These are phyloP conservation scores for Aspergillus sp. DNA, from an alignment of 2,329 filamentous ascomycete genomes.

Conservation along the genomic window DNA sequence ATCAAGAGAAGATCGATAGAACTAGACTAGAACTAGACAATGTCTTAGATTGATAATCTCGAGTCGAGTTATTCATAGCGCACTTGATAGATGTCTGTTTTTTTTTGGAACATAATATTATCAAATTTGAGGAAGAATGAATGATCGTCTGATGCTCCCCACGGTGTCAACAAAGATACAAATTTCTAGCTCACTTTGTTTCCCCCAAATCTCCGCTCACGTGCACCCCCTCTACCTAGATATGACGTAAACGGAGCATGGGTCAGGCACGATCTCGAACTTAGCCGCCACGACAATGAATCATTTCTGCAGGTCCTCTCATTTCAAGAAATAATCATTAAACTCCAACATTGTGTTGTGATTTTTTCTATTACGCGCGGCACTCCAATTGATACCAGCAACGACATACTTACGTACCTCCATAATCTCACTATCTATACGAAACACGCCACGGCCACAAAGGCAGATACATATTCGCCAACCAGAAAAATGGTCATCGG, in stretches of 20 bases:
- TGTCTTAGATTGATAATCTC: background rate
- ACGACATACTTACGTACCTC: background rate
- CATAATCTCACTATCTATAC: background rate
- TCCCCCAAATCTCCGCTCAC: background rate
- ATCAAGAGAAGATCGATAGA: background rate
- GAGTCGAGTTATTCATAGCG: background rate
- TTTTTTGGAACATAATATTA: background rate
- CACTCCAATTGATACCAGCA: background rate
- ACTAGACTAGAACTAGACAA: conserved; percentile 5
- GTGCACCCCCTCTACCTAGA: background rate
- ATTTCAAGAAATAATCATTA: background rate
- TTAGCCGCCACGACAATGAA: background rate
- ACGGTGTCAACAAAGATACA: background rate
- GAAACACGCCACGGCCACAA: background rate
- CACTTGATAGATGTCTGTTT: background rate
- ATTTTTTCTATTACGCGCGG: background rate
- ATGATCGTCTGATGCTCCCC: background rate
- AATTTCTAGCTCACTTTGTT: background rate
- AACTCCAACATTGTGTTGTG: too few species aligned
- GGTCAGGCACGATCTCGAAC: background rate
- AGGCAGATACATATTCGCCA: background rate
- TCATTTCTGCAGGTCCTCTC: background rate
- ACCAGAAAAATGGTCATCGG: conserved; percentile 41
- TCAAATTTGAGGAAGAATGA: background rate
- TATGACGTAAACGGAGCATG: background rate